Percentiles rank a stretch among this genome's conserved stretches.
Evolutionary conservation across 306 rosid species (phyloP).

Genomic region (Vigna mungo): DNA sequence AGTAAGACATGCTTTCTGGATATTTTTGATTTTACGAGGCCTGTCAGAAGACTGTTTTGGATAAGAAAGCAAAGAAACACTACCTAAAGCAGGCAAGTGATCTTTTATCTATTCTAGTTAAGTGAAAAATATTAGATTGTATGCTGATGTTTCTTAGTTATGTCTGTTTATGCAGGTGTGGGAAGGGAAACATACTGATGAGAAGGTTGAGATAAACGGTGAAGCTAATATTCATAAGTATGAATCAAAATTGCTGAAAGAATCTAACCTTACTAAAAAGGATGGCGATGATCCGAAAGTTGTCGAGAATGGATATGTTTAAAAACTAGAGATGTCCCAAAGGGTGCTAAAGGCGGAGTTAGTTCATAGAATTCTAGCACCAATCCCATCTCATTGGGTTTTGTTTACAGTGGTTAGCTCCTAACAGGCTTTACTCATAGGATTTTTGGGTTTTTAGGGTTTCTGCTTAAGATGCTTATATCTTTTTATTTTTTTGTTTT

Average conservation of each 20-base stretch:
- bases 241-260: constrained; percentile 65
- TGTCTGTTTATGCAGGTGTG: constrained; percentile 62
- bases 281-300: constrained; percentile 51
- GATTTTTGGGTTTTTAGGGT: constrained; percentile 71
- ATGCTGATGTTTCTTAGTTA: not conserved
- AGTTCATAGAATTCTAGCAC: constrained; percentile 52
- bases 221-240: constrained; percentile 55
- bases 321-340: constrained; percentile 77
- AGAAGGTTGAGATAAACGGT: constrained; percentile 66
- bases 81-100: constrained; percentile 79
- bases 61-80: constrained; percentile 90
- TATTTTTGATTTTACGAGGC: constrained; percentile 83
- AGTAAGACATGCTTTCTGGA: constrained; percentile 92
- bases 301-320: constrained; percentile 62
- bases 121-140: not conserved
- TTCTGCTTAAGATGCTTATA: constrained; percentile 47
- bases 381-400: constrained; percentile 57
- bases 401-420: constrained; percentile 68
- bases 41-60: constrained; percentile 88
- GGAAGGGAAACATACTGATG: constrained; percentile 88
- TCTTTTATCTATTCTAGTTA: not conserved
- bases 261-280: constrained; percentile 43
- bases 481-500: constrained; percentile 42
- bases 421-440: constrained; percentile 73
- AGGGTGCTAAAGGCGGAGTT: constrained; percentile 75